These are phyloP conservation scores for Fusarium pilosicola DNA, from an alignment of 2,329 filamentous ascomycete genomes.

Conservation along the genomic window DNA sequence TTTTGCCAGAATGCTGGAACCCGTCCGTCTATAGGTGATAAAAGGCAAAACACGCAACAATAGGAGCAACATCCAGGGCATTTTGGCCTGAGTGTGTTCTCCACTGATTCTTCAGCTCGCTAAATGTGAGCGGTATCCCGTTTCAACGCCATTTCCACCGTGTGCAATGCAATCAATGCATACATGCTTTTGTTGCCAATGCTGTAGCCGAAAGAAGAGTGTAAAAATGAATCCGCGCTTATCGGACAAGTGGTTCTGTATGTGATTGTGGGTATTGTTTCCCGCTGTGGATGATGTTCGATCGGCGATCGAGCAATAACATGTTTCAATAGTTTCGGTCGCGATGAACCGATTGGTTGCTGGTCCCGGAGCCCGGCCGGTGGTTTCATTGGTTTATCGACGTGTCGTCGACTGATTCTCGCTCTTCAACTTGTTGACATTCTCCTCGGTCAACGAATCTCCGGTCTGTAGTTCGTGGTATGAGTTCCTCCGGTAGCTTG, in stretches of 20 bases:
- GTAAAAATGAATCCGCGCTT: constrained; percentile 5
- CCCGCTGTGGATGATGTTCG: background rate
- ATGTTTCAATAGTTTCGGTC: constrained; percentile 10
- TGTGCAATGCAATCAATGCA: constrained; percentile 30
- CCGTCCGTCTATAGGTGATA: constrained; percentile 36
- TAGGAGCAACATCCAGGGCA: background rate
- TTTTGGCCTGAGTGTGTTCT: constrained; percentile 1
- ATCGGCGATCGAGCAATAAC: constrained; percentile 15
- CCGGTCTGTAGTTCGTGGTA: constrained; percentile 50
- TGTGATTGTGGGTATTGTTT: background rate
- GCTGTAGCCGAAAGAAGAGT: constrained; percentile 6
- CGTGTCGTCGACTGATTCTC: constrained; percentile 45
- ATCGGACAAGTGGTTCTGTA: background rate
- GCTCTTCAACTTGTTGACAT: constrained; percentile 59
- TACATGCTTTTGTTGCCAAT: constrained; percentile 30
- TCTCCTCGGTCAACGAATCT: constrained; percentile 64
- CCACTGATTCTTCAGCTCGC: background rate
- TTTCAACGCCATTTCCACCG: constrained; percentile 34
- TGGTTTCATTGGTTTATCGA: constrained; percentile 13
- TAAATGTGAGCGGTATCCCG: constrained; percentile 4
- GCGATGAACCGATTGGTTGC: constrained; percentile 3
- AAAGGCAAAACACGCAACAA: background rate
- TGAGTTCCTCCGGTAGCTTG: constrained; percentile 47
- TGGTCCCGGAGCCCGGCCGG: background rate
- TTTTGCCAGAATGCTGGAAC: constrained; percentile 17